These are phyloP conservation scores for Margaritispora aquatica DNA, from an alignment of 495 filamentous ascomycete species.

Conservation along the genomic window DNA sequence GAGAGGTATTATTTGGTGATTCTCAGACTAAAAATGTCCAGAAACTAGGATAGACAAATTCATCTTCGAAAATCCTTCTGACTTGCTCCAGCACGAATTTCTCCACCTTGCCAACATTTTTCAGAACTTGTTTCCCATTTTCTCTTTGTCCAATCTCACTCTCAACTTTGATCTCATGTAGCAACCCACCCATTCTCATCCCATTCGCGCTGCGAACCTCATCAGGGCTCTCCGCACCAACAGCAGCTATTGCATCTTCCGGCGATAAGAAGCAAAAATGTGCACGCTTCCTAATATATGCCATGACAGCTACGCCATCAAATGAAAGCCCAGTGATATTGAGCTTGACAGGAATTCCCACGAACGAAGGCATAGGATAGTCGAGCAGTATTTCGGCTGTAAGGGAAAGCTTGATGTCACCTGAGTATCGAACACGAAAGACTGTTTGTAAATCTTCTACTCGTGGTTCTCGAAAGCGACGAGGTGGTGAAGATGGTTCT, in stretches of 20 bases:
- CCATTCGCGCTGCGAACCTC: constrained; percentile 25
- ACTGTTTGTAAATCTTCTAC: constrained; percentile 81
- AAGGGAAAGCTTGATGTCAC: constrained; percentile 76
- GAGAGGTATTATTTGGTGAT: no score
- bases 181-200: constrained; percentile 59
- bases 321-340: constrained; percentile 93
- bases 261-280: constrained; percentile 90
- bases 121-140: constrained; percentile 85
- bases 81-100: constrained; percentile 96
- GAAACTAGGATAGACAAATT: constrained; percentile 96
- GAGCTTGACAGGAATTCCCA: constrained; percentile 82
- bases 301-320: constrained; percentile 86
- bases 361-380: constrained; percentile 96
- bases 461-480: constrained; percentile 35
- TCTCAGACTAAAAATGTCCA: constrained; percentile 87
- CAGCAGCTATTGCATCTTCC: constrained; percentile 69
- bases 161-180: constrained; percentile 91
- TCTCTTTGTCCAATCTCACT: constrained; percentile 93
- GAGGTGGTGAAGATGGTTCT: constrained; percentile 31
- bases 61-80: constrained; percentile 93
- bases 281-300: constrained; percentile 74
- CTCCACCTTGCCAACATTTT: constrained; percentile 98
- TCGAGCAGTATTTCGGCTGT: constrained; percentile 94
- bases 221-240: constrained; percentile 43
- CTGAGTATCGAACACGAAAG: constrained; percentile 80